A percentile compares a stretch with the other conserved stretches of the same genome.
Evolutionary conservation across 495 filamentous ascomycete species (phyloP).

Genomic region (Penicillium pancosmium): DNA sequence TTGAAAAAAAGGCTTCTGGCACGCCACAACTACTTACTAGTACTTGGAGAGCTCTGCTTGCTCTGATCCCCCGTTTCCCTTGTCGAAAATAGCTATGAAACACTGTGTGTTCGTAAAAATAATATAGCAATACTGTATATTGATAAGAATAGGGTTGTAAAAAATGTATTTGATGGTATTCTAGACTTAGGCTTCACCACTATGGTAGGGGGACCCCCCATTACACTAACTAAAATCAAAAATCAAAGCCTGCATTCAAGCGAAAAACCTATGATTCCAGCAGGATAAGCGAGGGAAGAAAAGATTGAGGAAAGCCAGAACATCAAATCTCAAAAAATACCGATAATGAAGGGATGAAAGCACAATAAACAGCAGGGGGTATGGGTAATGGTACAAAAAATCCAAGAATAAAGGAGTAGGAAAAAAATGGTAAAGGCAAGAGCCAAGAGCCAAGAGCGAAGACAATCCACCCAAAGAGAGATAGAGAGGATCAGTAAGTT

Average conservation of each 20-base stretch:
- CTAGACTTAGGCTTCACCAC: too few species aligned
- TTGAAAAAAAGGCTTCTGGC: too few species aligned
- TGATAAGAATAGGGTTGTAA: too few species aligned
- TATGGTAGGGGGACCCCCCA: background rate
- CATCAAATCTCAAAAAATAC: background rate
- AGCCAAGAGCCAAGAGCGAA: constrained; percentile 6
- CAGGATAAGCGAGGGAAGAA: background rate
- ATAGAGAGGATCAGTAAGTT: constrained; percentile 10
- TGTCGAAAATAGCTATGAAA: too few species aligned
- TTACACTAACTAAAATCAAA: constrained; percentile 9
- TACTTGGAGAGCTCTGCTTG: too few species aligned
- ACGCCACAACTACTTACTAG: too few species aligned
- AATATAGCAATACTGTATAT: too few species aligned
- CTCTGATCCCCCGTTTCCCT: too few species aligned
- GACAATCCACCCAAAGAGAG: constrained; percentile 11
- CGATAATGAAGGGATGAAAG: constrained; percentile 18
- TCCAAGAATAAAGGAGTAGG: constrained; percentile 5
- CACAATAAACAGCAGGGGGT: constrained; percentile 39
- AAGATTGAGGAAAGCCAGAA: background rate
- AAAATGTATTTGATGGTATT: too few species aligned
- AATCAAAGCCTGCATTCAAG: background rate
- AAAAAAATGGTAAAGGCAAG: constrained; percentile 5
- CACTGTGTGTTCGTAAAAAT: too few species aligned
- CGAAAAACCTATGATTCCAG: background rate
- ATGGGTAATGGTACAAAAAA: constrained; percentile 40